Evolutionary conservation across 192 early-diverging fungal species (phyloP).

Genomic region (Coemansia sp.): DNA sequence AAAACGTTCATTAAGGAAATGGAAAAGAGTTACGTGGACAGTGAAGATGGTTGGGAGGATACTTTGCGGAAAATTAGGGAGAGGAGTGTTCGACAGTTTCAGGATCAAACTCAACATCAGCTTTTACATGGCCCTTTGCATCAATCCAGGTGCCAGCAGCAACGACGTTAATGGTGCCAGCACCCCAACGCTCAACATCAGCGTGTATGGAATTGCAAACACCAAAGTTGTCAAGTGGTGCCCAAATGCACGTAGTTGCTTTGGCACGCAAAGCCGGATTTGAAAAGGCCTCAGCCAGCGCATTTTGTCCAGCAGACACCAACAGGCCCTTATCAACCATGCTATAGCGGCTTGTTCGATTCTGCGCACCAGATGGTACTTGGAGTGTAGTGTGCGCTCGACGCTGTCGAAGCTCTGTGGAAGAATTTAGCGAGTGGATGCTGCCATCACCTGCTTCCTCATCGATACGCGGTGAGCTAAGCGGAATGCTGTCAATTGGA

Average conservation of each 20-base stretch:
- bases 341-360: constrained; percentile 30
- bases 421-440: constrained; percentile 40
- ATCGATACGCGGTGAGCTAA: neutral
- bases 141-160: constrained; percentile 25
- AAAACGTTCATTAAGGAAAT: neutral
- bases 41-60: no score
- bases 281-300: constrained; percentile 31
- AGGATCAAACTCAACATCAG: constrained; percentile 44
- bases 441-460: constrained; percentile 11
- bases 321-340: constrained; percentile 16
- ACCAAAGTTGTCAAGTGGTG: constrained; percentile 39
- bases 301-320: constrained; percentile 13
- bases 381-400: constrained; percentile 6
- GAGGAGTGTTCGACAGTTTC: constrained; percentile 10
- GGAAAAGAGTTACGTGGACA: neutral
- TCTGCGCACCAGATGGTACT: neutral
- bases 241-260: constrained; percentile 28
- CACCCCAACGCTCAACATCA: constrained; percentile 23
- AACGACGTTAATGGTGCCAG: constrained; percentile 26
- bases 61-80: neutral
- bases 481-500: neutral
- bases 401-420: constrained; percentile 41
- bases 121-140: constrained; percentile 40
- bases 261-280: constrained; percentile 43
- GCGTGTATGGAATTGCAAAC: constrained; percentile 27